Conservation (phyloP, 164 flowering plant genomes). For the Platanus orientalis region DNA sequence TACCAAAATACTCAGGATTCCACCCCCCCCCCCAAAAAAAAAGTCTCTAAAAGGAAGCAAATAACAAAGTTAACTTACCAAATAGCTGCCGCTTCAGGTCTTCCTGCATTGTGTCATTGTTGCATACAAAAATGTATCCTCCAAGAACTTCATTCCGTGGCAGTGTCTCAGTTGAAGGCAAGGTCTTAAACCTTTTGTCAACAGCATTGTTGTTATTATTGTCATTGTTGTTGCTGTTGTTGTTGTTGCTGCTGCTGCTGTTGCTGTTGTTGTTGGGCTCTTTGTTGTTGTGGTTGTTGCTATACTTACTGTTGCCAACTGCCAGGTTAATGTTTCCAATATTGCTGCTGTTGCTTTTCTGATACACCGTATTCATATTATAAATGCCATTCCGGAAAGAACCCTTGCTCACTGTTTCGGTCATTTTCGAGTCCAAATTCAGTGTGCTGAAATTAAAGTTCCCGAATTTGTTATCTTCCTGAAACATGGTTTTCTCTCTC, state of each 20-base stretch:
- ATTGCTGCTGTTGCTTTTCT: slow-evolving; percentile 25
- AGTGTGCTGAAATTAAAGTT: slow-evolving; percentile 61
- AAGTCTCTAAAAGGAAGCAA: no score
- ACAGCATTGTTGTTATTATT: slow-evolving; percentile 33
- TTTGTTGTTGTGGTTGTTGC: slow-evolving; percentile 14
- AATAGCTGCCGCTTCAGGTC: slow-evolving; percentile 87
- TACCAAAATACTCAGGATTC: neutral
- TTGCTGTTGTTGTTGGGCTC: slow-evolving; percentile 13
- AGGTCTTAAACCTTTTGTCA: slow-evolving; percentile 93
- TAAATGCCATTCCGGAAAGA: slow-evolving; percentile 33
- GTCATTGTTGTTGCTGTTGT: no score
- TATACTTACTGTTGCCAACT: slow-evolving; percentile 19
- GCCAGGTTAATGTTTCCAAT: slow-evolving; percentile 35
- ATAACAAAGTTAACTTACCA: slow-evolving; percentile 41
- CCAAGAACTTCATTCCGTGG: slow-evolving; percentile 94
- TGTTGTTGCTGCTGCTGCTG: slow-evolving; percentile 24
- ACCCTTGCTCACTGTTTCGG: slow-evolving; percentile 36
- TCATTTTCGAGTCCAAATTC: slow-evolving; percentile 54
- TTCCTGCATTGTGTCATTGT: no score
- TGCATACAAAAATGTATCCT: no score
- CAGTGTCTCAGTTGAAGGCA: slow-evolving; percentile 89
- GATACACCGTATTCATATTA: slow-evolving; percentile 43
- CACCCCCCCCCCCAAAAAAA: no score
- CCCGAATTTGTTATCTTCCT: slow-evolving; percentile 77
- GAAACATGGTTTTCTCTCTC: slow-evolving; percentile 51